phyloP scores from a whole-genome alignment of 2,329 filamentous ascomycete species.

The Cercospora sp. region DNA sequence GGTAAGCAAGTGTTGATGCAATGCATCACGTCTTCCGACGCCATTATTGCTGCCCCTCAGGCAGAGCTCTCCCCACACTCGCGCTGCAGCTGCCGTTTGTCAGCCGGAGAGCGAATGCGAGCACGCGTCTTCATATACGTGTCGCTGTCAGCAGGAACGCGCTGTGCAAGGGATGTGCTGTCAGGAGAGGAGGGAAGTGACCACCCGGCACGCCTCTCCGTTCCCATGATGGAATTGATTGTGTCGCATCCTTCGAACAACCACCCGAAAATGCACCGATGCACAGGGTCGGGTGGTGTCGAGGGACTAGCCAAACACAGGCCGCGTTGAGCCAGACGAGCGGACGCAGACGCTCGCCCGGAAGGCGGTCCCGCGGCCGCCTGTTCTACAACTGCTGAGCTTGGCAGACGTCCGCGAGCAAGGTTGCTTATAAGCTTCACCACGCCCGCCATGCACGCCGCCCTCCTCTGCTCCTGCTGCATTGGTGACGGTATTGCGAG shows the following conservation, averaged over 20 bases:
- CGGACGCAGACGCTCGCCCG: not conserved
- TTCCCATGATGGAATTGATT: not conserved
- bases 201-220: not conserved
- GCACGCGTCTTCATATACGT: not conserved
- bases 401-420: not conserved
- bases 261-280: not conserved
- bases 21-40: constrained; percentile 15
- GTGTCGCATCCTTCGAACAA: not conserved
- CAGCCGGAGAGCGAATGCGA: not conserved
- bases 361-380: not conserved
- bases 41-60: constrained; percentile 13
- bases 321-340: not conserved
- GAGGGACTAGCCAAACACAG: not conserved
- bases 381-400: not conserved
- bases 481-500: not conserved
- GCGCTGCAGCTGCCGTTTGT: not conserved
- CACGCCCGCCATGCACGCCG: not conserved
- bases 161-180: too few species aligned
- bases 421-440: not conserved
- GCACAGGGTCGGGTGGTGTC: not conserved
- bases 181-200: too few species aligned
- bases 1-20: constrained; percentile 14
- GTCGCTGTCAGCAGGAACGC: not conserved
- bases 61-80: constrained; percentile 1
- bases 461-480: not conserved